Evolutionary conservation across 208 protist species (phyloP).

Genomic region (Wallacemonas collosoma): DNA sequence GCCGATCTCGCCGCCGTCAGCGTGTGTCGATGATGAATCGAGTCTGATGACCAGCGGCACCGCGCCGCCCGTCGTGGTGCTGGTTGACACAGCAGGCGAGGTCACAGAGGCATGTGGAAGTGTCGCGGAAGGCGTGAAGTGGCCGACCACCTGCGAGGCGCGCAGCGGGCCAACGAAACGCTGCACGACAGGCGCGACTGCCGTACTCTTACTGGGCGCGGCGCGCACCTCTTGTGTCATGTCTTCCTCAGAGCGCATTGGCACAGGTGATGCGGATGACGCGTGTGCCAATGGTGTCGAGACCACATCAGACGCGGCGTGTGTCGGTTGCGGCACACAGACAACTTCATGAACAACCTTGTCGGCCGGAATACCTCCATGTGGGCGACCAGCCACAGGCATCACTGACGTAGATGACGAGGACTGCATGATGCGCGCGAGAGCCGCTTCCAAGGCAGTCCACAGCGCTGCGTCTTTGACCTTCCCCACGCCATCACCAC

Average conservation of each 20-base stretch:
- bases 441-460: neutral
- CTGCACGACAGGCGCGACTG: neutral
- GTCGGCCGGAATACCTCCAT: neutral
- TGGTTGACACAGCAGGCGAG: neutral
- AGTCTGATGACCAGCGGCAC: neutral
- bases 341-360: neutral
- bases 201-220: neutral
- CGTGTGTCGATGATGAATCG: conserved; percentile 5
- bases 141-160: neutral
- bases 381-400: neutral
- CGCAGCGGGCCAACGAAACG: neutral
- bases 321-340: neutral
- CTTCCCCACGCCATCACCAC: neutral
- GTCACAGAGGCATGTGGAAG: neutral
- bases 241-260: neutral
- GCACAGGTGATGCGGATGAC: neutral
- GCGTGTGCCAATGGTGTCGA: neutral
- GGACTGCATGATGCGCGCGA: neutral
- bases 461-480: conserved; percentile 6
- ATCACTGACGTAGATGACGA: neutral
- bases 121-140: neutral
- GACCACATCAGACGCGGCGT: too few relatives aligned
- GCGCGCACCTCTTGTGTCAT: neutral
- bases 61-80: neutral
- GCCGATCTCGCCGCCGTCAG: neutral